Evolutionary conservation across 495 filamentous ascomycete species (phyloP), one percentile per base, ranked within the genome.

Genomic region (Trichoderma virens): DNA sequence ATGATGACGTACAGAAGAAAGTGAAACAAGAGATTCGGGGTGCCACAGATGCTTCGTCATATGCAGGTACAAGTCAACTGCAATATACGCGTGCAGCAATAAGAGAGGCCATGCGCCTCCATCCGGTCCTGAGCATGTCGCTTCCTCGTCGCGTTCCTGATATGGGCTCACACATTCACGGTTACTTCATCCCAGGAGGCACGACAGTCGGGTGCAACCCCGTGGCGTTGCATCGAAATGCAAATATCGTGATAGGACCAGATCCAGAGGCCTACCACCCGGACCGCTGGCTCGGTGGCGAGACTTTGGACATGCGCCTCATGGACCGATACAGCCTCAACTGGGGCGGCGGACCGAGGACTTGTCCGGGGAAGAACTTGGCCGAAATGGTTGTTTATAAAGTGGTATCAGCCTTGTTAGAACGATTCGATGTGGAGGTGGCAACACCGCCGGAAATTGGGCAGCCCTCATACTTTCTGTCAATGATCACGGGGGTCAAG

Each of bases 321-420:
- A 82, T 82, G 82, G 78, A 80, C 60, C 71, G 66, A 67, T 70
- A 45, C 54, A 78, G 75, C 66, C 71, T 84, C 16, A 76, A 73
- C 31, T 91, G 88, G 75, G 86, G 88, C 13, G 85, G 82, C 0
- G 88, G 88, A n/a, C 76, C 76, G 5, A 73, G 88, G 39, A 81
- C 83, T 3, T 91, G 88, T 71, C 87, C 90, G 63, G 88, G 88
- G 4, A 82, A 83, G 65, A 86, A 89, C 65, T 77, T 90, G 59
- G 82, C 82, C 30, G 76, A 86, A 70, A 66, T 90, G 69, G 82
- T 90, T 67, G 77, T 90, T 18, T 79, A 81, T 63, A 90, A 90
- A 72, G 69, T 88, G 2, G 79, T 90, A 8, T 82, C 85, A 11
- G 81, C 79, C n/a, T 72, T 90, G 59, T 70, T 88, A 59, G 76